Evolutionary conservation across 331 rosid genomes (phyloP), one percentile per base, ranked within the genome.

Genomic region (Quercus phellos): DNA sequence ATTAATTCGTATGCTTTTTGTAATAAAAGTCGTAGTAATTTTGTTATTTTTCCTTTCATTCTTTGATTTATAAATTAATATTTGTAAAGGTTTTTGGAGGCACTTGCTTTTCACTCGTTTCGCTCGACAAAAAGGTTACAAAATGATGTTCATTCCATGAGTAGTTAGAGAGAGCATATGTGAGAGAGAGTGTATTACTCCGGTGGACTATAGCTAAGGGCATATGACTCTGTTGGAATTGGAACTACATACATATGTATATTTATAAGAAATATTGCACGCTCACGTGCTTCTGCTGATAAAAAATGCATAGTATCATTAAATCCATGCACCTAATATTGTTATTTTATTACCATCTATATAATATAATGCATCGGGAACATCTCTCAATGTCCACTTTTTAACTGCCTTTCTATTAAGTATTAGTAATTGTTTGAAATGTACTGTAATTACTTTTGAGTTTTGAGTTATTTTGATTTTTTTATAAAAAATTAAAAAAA

Each of bases 221-320:
- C 2, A 29, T 5, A 66, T 32, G 69, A 13, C 10, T 1, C 21
- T 42, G 64, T 43, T 50, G 32, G 58, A 53, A 51, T 42, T 68
- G 30, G 59, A 54, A 51, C 38, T 26, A 32, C 51, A 32, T 11
- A 42, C 51, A 32, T 11, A 53, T 64, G 51, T 43, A 27, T 69
- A 38, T 66, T 68, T 63, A 66, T 12, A 29, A 16, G 70, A 77
- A 60, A 77, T 58, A 38, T 38, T 38, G 75, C 74, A 72, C 61
- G 80, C 77, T 81, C 89, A 75, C 80, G 80, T 87, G 87, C 73
- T 56, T n/a, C 19, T 66, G 58, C 53, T 8, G 70, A 60, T 70
- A 74, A 73, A 74, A 71, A 64, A 64, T 66, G 51, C 24, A 14
- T 53, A 16, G 75, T 51, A 83, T 83, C 70, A 83, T 86, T 83